These are phyloP conservation scores for Myochromella boudieri DNA, from an alignment of 768 basidiomycete species.

Conservation along the genomic window DNA sequence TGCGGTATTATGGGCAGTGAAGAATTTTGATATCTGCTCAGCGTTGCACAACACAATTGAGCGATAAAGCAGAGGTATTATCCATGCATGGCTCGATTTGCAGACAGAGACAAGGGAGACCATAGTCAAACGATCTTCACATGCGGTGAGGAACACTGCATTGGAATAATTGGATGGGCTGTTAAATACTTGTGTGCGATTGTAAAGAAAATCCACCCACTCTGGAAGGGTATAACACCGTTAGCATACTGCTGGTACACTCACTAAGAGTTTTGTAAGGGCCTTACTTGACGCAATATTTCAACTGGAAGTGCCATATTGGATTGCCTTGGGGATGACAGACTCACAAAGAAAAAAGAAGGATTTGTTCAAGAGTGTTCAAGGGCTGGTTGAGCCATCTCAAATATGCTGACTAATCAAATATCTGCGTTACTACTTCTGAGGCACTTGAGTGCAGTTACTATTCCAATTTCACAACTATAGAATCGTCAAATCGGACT, in stretches of 20 bases:
- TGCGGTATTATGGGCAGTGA: slow-evolving; percentile 18
- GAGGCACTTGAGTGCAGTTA: too few relatives aligned
- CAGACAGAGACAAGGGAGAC: slow-evolving; percentile 9
- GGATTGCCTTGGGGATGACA: too few relatives aligned
- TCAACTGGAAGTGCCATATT: slow-evolving; percentile 14
- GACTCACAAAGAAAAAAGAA: too few relatives aligned
- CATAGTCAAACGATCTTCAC: slow-evolving; percentile 5
- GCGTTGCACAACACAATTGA: slow-evolving; percentile 21
- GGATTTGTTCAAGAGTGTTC: too few relatives aligned
- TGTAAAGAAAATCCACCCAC: too few relatives aligned
- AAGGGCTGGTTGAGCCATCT: neutral
- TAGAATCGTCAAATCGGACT: too few relatives aligned
- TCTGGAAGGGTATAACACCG: too few relatives aligned
- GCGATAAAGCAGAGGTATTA: slow-evolving; percentile 23
- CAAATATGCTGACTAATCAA: slow-evolving; percentile 6
- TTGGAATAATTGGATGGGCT: neutral
- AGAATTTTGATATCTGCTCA: slow-evolving; percentile 20
- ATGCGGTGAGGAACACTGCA: slow-evolving; percentile 18
- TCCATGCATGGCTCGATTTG: slow-evolving; percentile 16
- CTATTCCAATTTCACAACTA: too few relatives aligned
- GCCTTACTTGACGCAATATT: slow-evolving; percentile 10
- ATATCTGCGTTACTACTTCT: too few relatives aligned
- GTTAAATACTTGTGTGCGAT: too few relatives aligned
- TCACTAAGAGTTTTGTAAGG: too few relatives aligned
- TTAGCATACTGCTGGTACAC: too few relatives aligned